Conservation (phyloP, 2,329 filamentous ascomycete genomes). For the Ophiostoma ulmi region DNA sequence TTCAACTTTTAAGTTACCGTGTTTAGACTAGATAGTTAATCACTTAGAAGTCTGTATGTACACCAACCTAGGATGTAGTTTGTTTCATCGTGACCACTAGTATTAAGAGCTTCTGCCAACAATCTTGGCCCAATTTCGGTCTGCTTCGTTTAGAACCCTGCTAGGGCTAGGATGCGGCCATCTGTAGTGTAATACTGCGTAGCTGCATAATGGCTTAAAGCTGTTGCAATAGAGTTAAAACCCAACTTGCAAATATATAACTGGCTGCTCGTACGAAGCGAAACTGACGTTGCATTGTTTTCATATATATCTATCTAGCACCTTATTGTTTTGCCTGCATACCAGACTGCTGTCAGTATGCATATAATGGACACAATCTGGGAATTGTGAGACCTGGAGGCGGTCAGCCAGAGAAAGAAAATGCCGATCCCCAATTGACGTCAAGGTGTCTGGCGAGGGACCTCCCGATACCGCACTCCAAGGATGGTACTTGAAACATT, state of each 20-base stretch:
- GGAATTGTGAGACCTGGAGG: background rate
- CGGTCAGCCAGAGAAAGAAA: background rate
- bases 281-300: background rate
- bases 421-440: background rate
- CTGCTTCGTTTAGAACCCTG: conserved; percentile 1
- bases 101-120: background rate
- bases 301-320: background rate
- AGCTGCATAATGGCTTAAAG: background rate
- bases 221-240: too few relatives aligned
- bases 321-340: background rate
- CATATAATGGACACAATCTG: background rate
- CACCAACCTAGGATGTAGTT: background rate
- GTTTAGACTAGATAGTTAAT: background rate
- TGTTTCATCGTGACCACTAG: background rate
- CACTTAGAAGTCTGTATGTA: background rate
- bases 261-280: too few relatives aligned
- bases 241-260: too few relatives aligned
- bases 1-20: background rate
- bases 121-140: conserved; percentile 9
- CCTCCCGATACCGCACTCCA: background rate
- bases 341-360: background rate
- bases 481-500: background rate
- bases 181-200: background rate
- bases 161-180: background rate
- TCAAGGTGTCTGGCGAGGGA: background rate